Evolutionary conservation across 1,284 basidiomycete genomes (phyloP).

Genomic region (Peniophora sp.): DNA sequence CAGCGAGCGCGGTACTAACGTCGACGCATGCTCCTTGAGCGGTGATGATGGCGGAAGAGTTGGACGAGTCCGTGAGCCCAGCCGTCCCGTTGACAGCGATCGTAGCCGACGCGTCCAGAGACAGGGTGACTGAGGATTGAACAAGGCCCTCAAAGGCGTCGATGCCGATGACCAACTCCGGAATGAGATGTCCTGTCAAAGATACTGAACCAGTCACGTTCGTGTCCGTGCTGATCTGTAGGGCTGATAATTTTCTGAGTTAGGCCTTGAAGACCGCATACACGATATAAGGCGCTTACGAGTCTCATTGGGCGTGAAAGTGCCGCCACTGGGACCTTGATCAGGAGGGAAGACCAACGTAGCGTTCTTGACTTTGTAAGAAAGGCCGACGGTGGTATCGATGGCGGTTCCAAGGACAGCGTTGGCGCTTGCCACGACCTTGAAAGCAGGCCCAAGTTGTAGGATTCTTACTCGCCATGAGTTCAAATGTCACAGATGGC

Average conservation of each 20-base stretch:
- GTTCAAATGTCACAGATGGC: not conserved
- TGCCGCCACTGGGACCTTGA: conserved; percentile 9
- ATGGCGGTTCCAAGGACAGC: conserved; percentile 26
- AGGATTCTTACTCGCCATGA: conserved; percentile 17
- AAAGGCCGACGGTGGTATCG: conserved; percentile 29
- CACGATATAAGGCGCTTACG: conserved; percentile 23
- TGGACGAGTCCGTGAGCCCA: not conserved
- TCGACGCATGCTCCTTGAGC: conserved; percentile 17
- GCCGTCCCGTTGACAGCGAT: conserved; percentile 19
- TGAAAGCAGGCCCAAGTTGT: conserved; percentile 27
- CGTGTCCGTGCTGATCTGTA: conserved; percentile 24
- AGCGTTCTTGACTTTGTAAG: conserved; percentile 23
- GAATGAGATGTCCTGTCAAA: conserved; percentile 41
- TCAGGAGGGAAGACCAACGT: conserved; percentile 36
- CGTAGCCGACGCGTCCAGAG: conserved; percentile 33
- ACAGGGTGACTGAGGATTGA: conserved; percentile 31
- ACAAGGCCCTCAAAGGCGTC: conserved; percentile 27
- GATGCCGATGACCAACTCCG: conserved; percentile 36
- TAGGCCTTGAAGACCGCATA: conserved; percentile 3
- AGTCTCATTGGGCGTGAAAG: conserved; percentile 19
- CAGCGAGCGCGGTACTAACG: conserved; percentile 16
- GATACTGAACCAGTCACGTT: conserved; percentile 29
- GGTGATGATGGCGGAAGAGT: not conserved
- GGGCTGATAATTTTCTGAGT: conserved; percentile 28
- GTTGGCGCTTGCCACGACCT: conserved; percentile 17